phyloP scores from a whole-genome alignment of 768 basidiomycete genomes.

The Naganishia friedmannii region DNA sequence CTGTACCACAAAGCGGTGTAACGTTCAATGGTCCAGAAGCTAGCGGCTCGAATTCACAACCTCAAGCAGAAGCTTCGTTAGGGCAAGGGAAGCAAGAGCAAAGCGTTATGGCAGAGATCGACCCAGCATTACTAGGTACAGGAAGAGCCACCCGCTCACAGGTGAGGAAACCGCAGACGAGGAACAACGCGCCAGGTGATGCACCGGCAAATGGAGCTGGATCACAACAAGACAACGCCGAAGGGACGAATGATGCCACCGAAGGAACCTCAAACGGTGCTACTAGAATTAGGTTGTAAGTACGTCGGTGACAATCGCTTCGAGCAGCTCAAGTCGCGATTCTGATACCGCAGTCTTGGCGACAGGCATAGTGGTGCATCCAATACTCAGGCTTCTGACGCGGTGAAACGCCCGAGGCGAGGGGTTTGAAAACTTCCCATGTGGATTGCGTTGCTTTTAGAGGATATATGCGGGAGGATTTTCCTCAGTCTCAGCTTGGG shows the following conservation, averaged over 20 bases:
- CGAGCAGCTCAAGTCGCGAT: neutral
- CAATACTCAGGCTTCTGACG: neutral
- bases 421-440: neutral
- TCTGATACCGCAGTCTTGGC: neutral
- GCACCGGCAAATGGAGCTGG: neutral
- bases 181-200: neutral
- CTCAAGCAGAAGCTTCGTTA: no score
- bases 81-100: neutral
- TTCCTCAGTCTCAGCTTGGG: neutral
- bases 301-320: conserved; percentile 1
- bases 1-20: no score
- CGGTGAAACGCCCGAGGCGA: neutral
- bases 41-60: no score
- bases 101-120: neutral
- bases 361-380: neutral
- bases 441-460: neutral
- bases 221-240: neutral
- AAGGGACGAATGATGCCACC: neutral
- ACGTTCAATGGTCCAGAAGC: no score
- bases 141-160: neutral
- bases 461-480: neutral
- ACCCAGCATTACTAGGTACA: neutral
- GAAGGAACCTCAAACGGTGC: neutral
- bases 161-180: neutral
- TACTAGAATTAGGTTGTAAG: conserved; percentile 16